Conservation (phyloP, 2,329 filamentous ascomycete genomes). For the Alternaria brassicae region DNA sequence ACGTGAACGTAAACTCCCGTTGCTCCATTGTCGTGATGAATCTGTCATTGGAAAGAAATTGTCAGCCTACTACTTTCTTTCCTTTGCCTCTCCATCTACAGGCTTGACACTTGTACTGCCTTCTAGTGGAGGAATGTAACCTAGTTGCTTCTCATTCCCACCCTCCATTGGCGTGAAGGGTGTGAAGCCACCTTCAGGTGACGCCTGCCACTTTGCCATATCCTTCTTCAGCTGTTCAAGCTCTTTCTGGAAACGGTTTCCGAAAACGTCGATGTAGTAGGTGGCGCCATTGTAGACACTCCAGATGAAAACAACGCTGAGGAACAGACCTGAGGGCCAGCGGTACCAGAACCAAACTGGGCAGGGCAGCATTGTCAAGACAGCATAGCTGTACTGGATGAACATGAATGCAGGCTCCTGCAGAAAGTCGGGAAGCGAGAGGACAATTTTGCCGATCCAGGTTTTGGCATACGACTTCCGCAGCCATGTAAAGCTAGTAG, state of each 20-base stretch:
- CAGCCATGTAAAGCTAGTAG: constrained; percentile 97
- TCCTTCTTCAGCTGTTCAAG: constrained; percentile 87
- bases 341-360: constrained; percentile 93
- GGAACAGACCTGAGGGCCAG: constrained; percentile 77
- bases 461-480: constrained; percentile 88
- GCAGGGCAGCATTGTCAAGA: constrained; percentile 92
- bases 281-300: constrained; percentile 97
- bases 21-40: neutral
- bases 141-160: constrained; percentile 33
- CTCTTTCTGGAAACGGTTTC: constrained; percentile 95
- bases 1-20: neutral
- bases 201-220: constrained; percentile 81
- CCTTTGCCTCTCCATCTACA: constrained; percentile 25
- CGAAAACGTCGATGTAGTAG: constrained; percentile 98
- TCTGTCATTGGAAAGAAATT: neutral
- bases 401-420: constrained; percentile 95
- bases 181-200: constrained; percentile 35
- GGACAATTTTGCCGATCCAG: constrained; percentile 85
- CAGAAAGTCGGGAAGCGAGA: constrained; percentile 74
- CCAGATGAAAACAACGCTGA: constrained; percentile 87
- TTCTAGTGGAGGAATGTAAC: constrained; percentile 41
- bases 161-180: constrained; percentile 35
- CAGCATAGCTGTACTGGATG: constrained; percentile 91
- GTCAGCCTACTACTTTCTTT: constrained; percentile 26
- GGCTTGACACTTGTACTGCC: constrained; percentile 35